Base-by-base conservation (phyloP, 208 protist species). In the Wallacemonas sp. region DNA sequence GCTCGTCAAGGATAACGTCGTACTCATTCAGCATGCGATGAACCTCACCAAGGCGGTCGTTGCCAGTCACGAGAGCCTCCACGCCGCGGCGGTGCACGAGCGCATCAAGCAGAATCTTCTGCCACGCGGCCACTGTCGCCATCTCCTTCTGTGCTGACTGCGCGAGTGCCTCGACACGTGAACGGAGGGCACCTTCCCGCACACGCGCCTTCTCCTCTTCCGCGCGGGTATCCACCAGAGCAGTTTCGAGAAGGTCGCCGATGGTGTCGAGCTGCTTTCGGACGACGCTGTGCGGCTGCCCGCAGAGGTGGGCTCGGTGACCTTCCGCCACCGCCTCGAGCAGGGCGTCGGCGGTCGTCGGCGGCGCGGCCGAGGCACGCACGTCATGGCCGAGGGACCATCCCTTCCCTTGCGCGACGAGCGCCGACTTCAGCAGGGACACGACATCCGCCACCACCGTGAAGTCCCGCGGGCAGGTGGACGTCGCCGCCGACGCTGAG, bases 1-100 rank as follows among this genome's bases (percentile, higher is more conserved):
- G 72, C 39, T 69, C 52, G 19, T 68, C 70, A 8, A 69, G 64
- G 6, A 81, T 46, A 38, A 78, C 54, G 34, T 80, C 73, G 37
- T 73, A 63, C 53, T 82, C 73, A 27, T 73, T 77, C 45, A 95
- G 63, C 21, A 89, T 71, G 26, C 36, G 32, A 52, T 89, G 79
- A 27, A 90, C 76, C 53, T 87, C 76, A 4, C 79, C 80, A 12
- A 95, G 71, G 15, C 69, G 74, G 21, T 90, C 74, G 65, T 93
- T 95, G 19, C 84, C 84, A 15, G 55, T 72, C 21, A 70, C 63
- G 17, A 95, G 37, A 19, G 73, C 65, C 5, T 71, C 60, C 5
- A 50, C 64, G 9, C 89, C 89, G 8, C 80, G 57, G 21, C 84
- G 76, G 58, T 91, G 81, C 48, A 82, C 77, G 29, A 95, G 68